Evolutionary conservation across 305 asterid genomes (phyloP).

Genomic region (Plantago lanceolata): DNA sequence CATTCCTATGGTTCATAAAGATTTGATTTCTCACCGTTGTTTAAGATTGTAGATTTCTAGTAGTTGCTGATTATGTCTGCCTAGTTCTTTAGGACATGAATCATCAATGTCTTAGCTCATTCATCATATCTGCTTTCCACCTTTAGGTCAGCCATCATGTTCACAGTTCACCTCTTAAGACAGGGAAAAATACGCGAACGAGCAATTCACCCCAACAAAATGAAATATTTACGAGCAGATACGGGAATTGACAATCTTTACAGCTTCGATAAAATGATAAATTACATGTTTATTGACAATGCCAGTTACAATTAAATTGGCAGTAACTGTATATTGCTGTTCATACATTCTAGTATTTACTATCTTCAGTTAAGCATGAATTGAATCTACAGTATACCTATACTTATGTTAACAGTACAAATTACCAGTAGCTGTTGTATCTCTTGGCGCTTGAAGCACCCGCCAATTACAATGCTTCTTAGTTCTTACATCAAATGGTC

Average conservation of each 20-base stretch:
- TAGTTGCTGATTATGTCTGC: not conserved
- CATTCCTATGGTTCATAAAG: conserved; percentile 16
- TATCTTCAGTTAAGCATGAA: too few species aligned
- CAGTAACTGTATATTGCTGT: not conserved
- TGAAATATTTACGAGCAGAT: too few species aligned
- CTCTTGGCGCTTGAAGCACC: not conserved
- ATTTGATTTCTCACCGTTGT: not conserved
- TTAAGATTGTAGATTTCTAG: not conserved
- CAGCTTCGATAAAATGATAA: not conserved
- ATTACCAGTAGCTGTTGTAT: not conserved
- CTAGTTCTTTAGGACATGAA: conserved; percentile 1
- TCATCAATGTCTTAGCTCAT: conserved; percentile 15
- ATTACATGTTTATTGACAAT: not conserved
- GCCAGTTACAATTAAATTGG: not conserved
- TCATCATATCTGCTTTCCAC: not conserved
- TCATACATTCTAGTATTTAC: not conserved
- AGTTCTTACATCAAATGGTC: not conserved
- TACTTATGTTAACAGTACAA: not conserved
- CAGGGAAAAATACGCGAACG: too few species aligned
- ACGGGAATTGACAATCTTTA: not conserved
- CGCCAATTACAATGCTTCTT: not conserved
- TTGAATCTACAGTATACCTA: not conserved
- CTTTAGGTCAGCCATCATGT: too few species aligned
- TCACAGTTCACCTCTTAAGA: too few species aligned
- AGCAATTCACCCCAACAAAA: too few species aligned